Conservation (phyloP, 805 yeast genomes). For the Maudiozyma barnettii region DNA sequence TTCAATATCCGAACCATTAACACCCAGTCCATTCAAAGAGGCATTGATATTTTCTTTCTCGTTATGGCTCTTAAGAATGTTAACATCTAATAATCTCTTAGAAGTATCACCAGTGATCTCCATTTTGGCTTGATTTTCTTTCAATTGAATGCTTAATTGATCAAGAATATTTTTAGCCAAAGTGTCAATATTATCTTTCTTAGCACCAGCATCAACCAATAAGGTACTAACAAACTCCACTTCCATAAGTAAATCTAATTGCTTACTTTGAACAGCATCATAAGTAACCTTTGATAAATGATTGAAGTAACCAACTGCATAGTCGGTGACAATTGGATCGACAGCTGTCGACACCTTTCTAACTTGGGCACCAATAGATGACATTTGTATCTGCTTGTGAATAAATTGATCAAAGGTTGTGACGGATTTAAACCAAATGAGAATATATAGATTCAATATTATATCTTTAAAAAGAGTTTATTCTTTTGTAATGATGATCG, state of each 20-base stretch:
- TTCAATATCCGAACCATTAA: constrained; percentile 73
- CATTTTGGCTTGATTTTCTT: constrained; percentile 61
- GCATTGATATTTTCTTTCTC: constrained; percentile 64
- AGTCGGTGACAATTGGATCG: constrained; percentile 78
- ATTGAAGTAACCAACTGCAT: constrained; percentile 84
- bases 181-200: constrained; percentile 40
- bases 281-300: constrained; percentile 70
- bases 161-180: constrained; percentile 40
- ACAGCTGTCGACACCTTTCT: constrained; percentile 80
- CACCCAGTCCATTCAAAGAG: constrained; percentile 67
- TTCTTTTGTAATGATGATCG: no score
- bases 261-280: constrained; percentile 73
- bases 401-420: no score
- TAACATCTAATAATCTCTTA: constrained; percentile 71
- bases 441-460: no score
- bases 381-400: constrained; percentile 16
- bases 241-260: constrained; percentile 58
- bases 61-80: constrained; percentile 54
- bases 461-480: no score
- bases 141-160: constrained; percentile 42
- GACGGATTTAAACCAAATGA: no score
- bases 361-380: constrained; percentile 44
- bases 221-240: constrained; percentile 56
- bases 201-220: constrained; percentile 78
- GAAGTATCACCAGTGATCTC: constrained; percentile 81